A percentile compares a stretch with the other conserved stretches of the same genome.
Evolutionary conservation across 495 filamentous ascomycete species (phyloP).

Genomic region (Tuber umbilicatum): DNA sequence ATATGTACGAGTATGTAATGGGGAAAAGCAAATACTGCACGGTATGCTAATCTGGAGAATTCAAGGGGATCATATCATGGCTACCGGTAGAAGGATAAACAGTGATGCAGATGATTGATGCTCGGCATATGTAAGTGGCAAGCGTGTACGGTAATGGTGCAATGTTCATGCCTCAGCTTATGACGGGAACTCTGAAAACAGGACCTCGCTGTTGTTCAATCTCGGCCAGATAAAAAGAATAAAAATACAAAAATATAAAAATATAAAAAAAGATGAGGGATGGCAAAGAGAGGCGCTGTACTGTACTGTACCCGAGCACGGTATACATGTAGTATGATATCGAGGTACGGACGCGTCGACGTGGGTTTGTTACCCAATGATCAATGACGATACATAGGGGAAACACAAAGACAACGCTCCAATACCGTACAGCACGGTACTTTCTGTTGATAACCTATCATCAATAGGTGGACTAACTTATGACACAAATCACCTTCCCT

Average conservation of each 20-base stretch:
- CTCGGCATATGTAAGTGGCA: slow-evolving; percentile 4
- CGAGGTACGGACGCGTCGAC: not conserved
- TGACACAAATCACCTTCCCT: not conserved
- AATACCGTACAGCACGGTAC: not conserved
- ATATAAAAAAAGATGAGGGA: not conserved
- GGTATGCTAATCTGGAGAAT: not conserved
- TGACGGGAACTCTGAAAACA: not conserved
- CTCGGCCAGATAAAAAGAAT: not conserved
- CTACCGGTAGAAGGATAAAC: not conserved
- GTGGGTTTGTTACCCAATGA: not conserved
- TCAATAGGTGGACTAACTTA: not conserved
- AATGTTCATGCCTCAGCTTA: not conserved
- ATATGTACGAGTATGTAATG: not conserved
- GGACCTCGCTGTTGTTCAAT: not conserved
- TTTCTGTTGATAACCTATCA: not conserved
- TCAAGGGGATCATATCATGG: slow-evolving; percentile 1
- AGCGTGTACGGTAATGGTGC: too few relatives aligned
- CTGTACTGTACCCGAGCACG: too few relatives aligned
- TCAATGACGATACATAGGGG: not conserved
- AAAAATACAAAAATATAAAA: not conserved
- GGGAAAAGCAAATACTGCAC: not conserved
- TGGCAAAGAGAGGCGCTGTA: not conserved
- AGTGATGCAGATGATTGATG: slow-evolving; percentile 4
- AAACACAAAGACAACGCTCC: not conserved
- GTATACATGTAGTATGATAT: too few relatives aligned